Conservation (phyloP, 495 filamentous ascomycete genomes). For the Penicillium pulvis region DNA sequence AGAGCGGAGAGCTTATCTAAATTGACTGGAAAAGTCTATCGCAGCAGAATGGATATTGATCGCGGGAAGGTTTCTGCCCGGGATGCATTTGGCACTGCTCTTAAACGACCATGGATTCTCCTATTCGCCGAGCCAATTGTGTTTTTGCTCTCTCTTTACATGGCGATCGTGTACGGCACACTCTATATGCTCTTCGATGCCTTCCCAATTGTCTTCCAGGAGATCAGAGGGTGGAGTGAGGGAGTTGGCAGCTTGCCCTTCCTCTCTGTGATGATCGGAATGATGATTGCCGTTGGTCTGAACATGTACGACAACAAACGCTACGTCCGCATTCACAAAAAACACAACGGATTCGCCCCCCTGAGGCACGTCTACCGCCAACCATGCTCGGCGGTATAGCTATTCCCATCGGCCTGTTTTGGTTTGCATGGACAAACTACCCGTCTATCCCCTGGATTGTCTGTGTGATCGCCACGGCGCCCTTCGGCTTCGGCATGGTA, state of each 20-base stretch:
- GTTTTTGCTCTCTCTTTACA: constrained; percentile 61
- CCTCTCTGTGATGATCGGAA: constrained; percentile 72
- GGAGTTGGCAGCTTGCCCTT: constrained; percentile 70
- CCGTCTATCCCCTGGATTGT: constrained; percentile 64
- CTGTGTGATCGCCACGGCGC: constrained; percentile 56
- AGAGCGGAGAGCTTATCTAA: constrained; percentile 40
- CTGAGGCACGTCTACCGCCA: constrained; percentile 39
- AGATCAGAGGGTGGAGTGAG: constrained; percentile 67
- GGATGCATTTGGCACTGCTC: constrained; percentile 44
- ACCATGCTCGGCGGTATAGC: constrained; percentile 34
- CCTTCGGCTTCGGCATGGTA: constrained; percentile 70
- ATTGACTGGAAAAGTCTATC: constrained; percentile 8
- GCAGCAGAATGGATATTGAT: constrained; percentile 33
- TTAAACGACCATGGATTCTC: constrained; percentile 29
- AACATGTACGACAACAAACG: constrained; percentile 41
- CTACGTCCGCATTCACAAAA: constrained; percentile 28
- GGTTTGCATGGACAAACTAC: constrained; percentile 64
- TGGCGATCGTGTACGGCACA: constrained; percentile 67
- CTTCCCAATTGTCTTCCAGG: constrained; percentile 69
- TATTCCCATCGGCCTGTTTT: constrained; percentile 51
- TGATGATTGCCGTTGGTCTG: constrained; percentile 56
- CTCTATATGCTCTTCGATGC: constrained; percentile 79
- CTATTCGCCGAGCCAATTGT: constrained; percentile 50
- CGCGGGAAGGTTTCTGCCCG: constrained; percentile 21
- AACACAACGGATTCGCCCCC: constrained; percentile 33